Evolutionary conservation across 495 filamentous ascomycete species (phyloP), one percentile per base, ranked within the genome.

Genomic region (Tuber calosporum): DNA sequence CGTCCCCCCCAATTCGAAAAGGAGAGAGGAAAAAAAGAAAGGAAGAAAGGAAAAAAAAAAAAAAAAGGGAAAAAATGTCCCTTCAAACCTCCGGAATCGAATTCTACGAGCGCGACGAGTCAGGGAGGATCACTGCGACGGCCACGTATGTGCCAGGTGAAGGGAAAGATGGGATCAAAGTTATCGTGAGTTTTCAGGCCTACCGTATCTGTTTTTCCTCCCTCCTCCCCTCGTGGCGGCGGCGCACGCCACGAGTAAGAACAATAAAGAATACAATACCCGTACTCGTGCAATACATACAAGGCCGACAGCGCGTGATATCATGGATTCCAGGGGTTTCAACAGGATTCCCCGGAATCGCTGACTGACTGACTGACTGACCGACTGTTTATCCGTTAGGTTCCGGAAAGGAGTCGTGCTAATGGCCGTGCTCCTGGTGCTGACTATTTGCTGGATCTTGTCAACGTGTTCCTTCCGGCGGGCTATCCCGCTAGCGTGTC

Each of bases 401-500:
- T 62, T 62, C 53, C 53, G 13, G 53, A 62, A 13, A 62, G 53
- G 53, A 30, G 4, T 34, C 53, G 53, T 30, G 26, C n/a, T n/a
- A n/a, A 26, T 58, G 13, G 53, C 34, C 53, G 53, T 19, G 53
- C 53, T 62, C 53, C 26, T 34, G 53, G 53, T 34, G 26, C 11
- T 62, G 53, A 62, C 34, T 62, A 62, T 62, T 34, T 62, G 53
- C 17, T 30, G 26, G 53, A 62, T 62, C 53, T 91, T 15, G 83
- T 91, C 68, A 87, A 89, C 78, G 86, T 96, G 68, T 99, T 99
- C 82, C 85, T 99, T n/a, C 95, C 94, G 0, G 89, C 91, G 15
- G 94, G 95, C 43, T 99, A 92, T 85, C 95, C 95, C 6, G 88
- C 94, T 73, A 94, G 91, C 79, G 95, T 99, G 58, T 96, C 90